Percentiles rank a stretch among this genome's conserved stretches.
These are phyloP conservation scores for Alternaria sp. DNA, from an alignment of 2,329 filamentous ascomycete species.

Conservation along the genomic window DNA sequence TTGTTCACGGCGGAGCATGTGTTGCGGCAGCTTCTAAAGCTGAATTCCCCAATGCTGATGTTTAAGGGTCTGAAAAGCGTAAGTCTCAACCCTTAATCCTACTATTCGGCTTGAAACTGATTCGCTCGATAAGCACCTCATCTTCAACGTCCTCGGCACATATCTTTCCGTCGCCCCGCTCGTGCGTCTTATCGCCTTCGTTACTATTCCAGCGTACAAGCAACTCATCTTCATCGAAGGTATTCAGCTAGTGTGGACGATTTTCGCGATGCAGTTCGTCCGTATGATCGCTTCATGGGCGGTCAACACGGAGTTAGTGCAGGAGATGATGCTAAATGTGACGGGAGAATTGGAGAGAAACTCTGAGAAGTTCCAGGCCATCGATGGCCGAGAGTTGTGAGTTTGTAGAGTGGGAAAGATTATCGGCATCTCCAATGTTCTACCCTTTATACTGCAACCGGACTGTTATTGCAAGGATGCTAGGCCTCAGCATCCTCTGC, in stretches of 20 bases:
- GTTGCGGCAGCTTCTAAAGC: conserved; percentile 10
- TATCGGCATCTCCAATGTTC: background rate
- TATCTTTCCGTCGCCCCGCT: conserved; percentile 14
- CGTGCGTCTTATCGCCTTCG: conserved; percentile 20
- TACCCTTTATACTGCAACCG: background rate
- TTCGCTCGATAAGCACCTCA: conserved; percentile 8
- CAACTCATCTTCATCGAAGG: conserved; percentile 26
- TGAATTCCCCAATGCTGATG: conserved; percentile 10
- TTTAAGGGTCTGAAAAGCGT: conserved; percentile 6
- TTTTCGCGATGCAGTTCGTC: conserved; percentile 16
- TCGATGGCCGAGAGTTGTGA: background rate
- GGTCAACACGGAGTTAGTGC: conserved; percentile 20
- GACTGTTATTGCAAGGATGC: background rate
- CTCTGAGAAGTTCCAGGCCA: background rate
- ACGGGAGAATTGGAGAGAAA: background rate
- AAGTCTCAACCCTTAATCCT: conserved; percentile 4
- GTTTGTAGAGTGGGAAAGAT: background rate
- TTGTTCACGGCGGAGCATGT: conserved; percentile 9
- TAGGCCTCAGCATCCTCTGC: background rate
- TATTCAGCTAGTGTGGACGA: conserved; percentile 6
- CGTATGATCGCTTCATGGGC: conserved; percentile 20
- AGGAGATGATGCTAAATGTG: conserved; percentile 17
- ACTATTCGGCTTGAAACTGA: background rate
- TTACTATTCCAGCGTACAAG: conserved; percentile 21
- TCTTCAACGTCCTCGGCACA: conserved; percentile 1